Conservation (phyloP, 257 asterid genomes). For the Penstemon davidsonii region DNA sequence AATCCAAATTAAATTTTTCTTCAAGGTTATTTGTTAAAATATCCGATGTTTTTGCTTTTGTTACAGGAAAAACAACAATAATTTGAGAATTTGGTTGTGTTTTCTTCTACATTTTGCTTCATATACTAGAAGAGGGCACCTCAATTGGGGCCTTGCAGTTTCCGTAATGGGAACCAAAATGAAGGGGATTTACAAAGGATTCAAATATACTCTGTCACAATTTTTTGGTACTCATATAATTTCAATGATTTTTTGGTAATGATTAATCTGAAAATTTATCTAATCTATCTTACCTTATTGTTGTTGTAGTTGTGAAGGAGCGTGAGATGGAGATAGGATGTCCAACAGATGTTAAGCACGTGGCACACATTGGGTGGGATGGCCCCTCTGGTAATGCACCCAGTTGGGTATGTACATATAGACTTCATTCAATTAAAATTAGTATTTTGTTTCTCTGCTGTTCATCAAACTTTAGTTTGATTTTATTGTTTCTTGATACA, state of each 20-base stretch:
- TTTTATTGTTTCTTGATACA: not conserved
- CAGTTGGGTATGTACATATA: conserved; percentile 62
- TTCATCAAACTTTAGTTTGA: not conserved
- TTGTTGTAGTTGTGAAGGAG: conserved; percentile 66
- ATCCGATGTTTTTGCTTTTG: conserved; percentile 29
- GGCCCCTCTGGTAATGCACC: conserved; percentile 75
- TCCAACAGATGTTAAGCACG: conserved; percentile 89
- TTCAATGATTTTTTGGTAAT: not conserved
- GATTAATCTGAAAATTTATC: conserved; percentile 5
- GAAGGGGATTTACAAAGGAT: conserved; percentile 73
- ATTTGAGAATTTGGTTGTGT: conserved; percentile 8
- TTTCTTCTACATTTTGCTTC: conserved; percentile 32
- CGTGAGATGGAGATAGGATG: conserved; percentile 80
- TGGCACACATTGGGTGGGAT: conserved; percentile 94
- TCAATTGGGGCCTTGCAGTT: conserved; percentile 17
- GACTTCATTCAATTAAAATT: not conserved
- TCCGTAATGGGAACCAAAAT: conserved; percentile 57
- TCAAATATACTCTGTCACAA: conserved; percentile 54
- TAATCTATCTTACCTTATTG: not conserved
- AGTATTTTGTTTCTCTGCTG: not conserved
- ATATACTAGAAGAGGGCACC: conserved; percentile 29
- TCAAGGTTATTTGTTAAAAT: conserved; percentile 3
- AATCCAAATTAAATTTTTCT: not conserved
- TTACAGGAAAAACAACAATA: conserved; percentile 14
- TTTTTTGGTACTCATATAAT: conserved; percentile 49